Evolutionary conservation across 495 filamentous ascomycete species (phyloP), one percentile per base, ranked within the genome.

Genomic region (Penicillium cosmopolitanum): DNA sequence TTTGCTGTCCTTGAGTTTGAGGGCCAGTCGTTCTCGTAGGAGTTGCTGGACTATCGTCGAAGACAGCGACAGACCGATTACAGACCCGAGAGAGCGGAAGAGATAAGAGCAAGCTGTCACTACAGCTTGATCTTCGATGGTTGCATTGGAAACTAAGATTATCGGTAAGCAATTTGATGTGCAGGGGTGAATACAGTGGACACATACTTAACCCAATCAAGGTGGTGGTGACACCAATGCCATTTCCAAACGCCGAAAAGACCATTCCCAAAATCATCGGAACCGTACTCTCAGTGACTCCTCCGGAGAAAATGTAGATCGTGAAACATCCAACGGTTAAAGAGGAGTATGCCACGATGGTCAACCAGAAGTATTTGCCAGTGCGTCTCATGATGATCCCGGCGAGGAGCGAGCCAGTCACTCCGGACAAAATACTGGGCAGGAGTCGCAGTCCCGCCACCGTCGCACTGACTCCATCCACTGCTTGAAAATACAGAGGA

Each of bases 21-120:
- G 71, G 19, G 74, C 71, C n/a, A 96, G 75, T 35, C 82, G 76
- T 3, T 67, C 73, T 5, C 90, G 81, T 21, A 96, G 77, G 11
- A 78, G 77, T 59, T 90, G 87, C 68, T 96, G 92, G 16, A 92
- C 82, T 15, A 92, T 80, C 3, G 89, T 92, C 0, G 89, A 84
- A 13, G 85, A 81, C 23, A 91, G 67, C 21, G 87, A 88, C 38
- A 96, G 71, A 9, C 91, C 90, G 18, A 90, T 81, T 9, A 91
- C 87, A 4, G 85, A 87, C n/a, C 92, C 92, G 10, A 96, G 77
- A 5, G 89, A 88, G 4, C 92, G 87, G 80, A 96, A 96, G 2
- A 96, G 83, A 70, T 96, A 96, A 2, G 86, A 90, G 69, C 90
- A 93, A 2, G 92, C 92, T 12, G 91, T 93, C 3, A 87, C 88